Base-by-base conservation (phyloP, 441 rosid species). In the Arabidopsis lyrata region DNA sequence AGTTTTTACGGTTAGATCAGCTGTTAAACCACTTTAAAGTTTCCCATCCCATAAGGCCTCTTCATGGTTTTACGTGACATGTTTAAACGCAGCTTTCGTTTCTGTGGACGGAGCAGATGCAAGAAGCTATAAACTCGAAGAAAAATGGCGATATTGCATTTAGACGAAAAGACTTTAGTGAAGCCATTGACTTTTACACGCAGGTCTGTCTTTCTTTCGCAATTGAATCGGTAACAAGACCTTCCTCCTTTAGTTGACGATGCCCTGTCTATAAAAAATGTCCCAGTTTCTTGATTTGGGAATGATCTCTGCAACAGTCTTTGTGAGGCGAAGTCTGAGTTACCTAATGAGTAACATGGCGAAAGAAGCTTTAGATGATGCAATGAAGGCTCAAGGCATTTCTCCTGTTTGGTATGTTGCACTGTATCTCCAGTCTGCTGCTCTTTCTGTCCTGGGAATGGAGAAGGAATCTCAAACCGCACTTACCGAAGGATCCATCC, bases 21-120 rank as follows among this genome's bases (percentile, higher is more conserved):
- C 20, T 63, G 44, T 42, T 31, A 14, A 36, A 36, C 32, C 73
- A 39, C 42, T 16, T 64, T 8, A 13, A 35, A 36, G 72, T 56
- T 48, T 45, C 41, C 56, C 16, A 49, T 38, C 61, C 14, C 35
- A 49, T 50, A 15, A 42, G 70, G 18, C n/a, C 45, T 67, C 34
- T 29, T 49, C n/a, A 27, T 36, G 36, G 65, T 41, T 34, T 54
- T 20, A 36, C 24, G 14, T 29, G 55, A 31, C 50, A 32, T 36
- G 68, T 75, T 66, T 59, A 74, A 18, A 34, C 79, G 86, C 87
- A 94, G 97, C 87, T 94, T 11, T 94, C 97, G n/a, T 92, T 92
- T 82, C 85, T 88, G 87, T 94, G 91, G 97, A 92, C 97, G 58
- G 82, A 84, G 78, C 90, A 92, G 64, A 89, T 92, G 91, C 92